Evolutionary conservation across 192 early-diverging fungal species (phyloP).

Genomic region (Coemansia furcata): DNA sequence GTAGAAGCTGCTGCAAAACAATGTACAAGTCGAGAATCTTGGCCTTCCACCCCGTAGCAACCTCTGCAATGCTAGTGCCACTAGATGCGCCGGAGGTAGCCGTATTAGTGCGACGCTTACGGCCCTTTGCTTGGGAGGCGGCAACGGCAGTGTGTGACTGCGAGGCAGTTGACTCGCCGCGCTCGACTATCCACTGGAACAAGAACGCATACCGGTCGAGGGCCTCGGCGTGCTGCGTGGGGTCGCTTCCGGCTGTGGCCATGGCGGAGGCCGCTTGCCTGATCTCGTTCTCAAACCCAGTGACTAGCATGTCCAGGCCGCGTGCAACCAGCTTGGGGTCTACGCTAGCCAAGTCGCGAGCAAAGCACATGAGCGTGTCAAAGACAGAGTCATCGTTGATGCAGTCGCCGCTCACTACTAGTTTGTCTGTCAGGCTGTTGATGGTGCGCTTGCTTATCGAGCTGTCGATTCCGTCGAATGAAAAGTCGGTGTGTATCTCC

Average conservation of each 20-base stretch:
- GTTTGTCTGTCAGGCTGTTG: slow-evolving; percentile 54
- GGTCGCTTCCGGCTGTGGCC: slow-evolving; percentile 64
- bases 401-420: slow-evolving; percentile 40
- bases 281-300: slow-evolving; percentile 69
- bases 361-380: slow-evolving; percentile 39
- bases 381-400: slow-evolving; percentile 34
- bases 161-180: slow-evolving; percentile 60
- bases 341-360: slow-evolving; percentile 45
- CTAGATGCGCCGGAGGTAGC: slow-evolving; percentile 10
- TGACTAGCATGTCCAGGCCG: slow-evolving; percentile 67
- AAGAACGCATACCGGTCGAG: slow-evolving; percentile 85
- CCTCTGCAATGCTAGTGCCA: slow-evolving; percentile 35
- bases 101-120: slow-evolving; percentile 34
- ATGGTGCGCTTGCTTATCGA: slow-evolving; percentile 48
- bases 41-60: slow-evolving; percentile 44
- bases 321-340: slow-evolving; percentile 55
- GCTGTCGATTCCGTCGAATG: slow-evolving; percentile 35
- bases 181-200: slow-evolving; percentile 75
- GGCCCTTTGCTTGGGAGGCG: slow-evolving; percentile 15
- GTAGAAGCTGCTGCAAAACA: slow-evolving; percentile 35
- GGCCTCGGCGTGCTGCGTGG: slow-evolving; percentile 59
- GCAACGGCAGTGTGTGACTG: slow-evolving; percentile 13
- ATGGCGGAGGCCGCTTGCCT: slow-evolving; percentile 60
- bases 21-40: slow-evolving; percentile 41
- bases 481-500: slow-evolving; percentile 41